phyloP scores from a whole-genome alignment of 371 early-diverging fungal genomes.

The Mucor sp. region DNA sequence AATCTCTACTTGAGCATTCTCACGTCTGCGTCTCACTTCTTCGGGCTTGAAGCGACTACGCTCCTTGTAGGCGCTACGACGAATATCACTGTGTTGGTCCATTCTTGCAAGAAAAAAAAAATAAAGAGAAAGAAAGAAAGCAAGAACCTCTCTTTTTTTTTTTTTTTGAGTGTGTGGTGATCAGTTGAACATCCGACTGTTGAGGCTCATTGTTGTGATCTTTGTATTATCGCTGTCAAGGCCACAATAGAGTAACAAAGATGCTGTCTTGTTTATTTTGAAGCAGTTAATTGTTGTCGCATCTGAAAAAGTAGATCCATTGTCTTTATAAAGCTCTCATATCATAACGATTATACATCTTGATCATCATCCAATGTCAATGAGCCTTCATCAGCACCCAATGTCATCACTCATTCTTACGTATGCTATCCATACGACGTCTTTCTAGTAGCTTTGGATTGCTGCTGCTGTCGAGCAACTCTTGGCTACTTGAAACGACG shows the following conservation, averaged over 20 bases:
- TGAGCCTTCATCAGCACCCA: too few species aligned
- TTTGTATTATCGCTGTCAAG: background rate
- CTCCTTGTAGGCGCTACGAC: conserved; percentile 82
- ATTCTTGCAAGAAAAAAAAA: conserved; percentile 19
- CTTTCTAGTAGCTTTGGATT: too few species aligned
- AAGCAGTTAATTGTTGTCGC: too few species aligned
- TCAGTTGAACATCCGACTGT: background rate
- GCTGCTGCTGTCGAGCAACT: background rate
- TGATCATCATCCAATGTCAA: too few species aligned
- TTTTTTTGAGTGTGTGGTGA: background rate
- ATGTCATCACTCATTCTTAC: too few species aligned
- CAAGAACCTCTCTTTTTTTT: background rate
- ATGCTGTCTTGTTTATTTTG: too few species aligned
- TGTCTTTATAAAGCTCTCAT: too few species aligned
- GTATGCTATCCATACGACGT: too few species aligned
- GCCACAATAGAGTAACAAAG: too few species aligned
- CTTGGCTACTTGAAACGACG: background rate
- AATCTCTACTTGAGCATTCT: conserved; percentile 92
- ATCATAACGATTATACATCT: too few species aligned
- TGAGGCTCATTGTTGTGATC: background rate
- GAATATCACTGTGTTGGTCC: conserved; percentile 61
- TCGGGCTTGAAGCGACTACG: conserved; percentile 87
- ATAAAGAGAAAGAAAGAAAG: background rate
- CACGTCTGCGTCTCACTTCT: conserved; percentile 91
- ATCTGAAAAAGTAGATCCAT: too few species aligned